Evolutionary conservation across 306 rosid genomes (phyloP).

Genomic region (Prunus salicina): DNA sequence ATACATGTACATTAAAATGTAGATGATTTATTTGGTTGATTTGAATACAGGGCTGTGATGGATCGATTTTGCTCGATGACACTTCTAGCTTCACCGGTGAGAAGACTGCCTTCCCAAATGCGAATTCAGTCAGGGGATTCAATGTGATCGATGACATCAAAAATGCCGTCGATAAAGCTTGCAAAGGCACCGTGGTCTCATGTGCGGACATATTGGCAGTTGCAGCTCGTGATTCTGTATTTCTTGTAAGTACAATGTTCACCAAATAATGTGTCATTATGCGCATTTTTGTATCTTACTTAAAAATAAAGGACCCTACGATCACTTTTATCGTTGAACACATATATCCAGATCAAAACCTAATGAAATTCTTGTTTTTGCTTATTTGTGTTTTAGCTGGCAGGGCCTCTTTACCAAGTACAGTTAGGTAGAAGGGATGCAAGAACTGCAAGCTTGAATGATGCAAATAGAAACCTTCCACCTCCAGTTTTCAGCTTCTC

Average conservation of each 20-base stretch:
- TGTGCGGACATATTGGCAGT: slow-evolving; percentile 38
- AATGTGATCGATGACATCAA: slow-evolving; percentile 28
- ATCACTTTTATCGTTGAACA: too few species aligned
- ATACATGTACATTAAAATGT: neutral
- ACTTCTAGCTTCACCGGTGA: slow-evolving; percentile 28
- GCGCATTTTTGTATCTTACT: too few species aligned
- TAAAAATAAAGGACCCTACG: too few species aligned
- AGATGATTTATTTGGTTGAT: neutral
- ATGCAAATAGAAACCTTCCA: slow-evolving; percentile 27
- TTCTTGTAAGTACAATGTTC: slow-evolving; percentile 3
- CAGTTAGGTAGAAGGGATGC: slow-evolving; percentile 39
- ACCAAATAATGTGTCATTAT: neutral
- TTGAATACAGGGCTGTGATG: slow-evolving; percentile 33
- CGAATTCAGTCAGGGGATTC: slow-evolving; percentile 31
- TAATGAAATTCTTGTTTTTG: neutral
- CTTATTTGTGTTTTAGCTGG: slow-evolving; percentile 4
- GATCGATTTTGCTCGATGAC: slow-evolving; percentile 36
- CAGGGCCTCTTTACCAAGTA: slow-evolving; percentile 24
- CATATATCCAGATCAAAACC: neutral
- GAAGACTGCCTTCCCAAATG: slow-evolving; percentile 32
- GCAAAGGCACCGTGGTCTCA: slow-evolving; percentile 21
- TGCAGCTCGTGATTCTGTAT: slow-evolving; percentile 35
- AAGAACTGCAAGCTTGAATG: slow-evolving; percentile 21
- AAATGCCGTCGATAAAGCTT: slow-evolving; percentile 13
- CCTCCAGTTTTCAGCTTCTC: slow-evolving; percentile 21